A percentile compares a stretch with the other conserved stretches of the same genome.
Conservation (phyloP, 495 filamentous ascomycete genomes). For the Hapsidospora chrysogenum region DNA sequence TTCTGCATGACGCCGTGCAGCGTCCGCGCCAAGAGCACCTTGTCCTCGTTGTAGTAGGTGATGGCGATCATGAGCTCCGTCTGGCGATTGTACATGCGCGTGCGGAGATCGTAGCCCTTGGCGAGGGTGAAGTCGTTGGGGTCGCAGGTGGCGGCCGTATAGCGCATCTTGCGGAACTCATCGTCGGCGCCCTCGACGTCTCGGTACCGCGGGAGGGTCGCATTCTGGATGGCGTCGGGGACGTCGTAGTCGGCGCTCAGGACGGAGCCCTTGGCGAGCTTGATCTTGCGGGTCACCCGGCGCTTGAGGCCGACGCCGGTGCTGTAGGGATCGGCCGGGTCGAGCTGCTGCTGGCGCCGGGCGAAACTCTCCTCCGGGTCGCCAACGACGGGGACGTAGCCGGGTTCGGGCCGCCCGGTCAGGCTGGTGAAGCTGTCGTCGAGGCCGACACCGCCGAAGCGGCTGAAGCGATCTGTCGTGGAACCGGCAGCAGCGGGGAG, state of each 20-base stretch:
- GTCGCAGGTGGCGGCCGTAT: slow-evolving; percentile 86
- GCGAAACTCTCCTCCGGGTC: slow-evolving; percentile 74
- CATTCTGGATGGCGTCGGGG: slow-evolving; percentile 82
- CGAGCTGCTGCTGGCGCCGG: slow-evolving; percentile 42
- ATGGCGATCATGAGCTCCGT: slow-evolving; percentile 82
- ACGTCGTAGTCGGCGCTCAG: slow-evolving; percentile 86
- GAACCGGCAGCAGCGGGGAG: too few species aligned
- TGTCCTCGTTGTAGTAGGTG: slow-evolving; percentile 91
- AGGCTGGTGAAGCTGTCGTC: too few species aligned
- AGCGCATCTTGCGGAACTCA: slow-evolving; percentile 86
- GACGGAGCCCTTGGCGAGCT: slow-evolving; percentile 75
- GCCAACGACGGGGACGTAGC: too few species aligned
- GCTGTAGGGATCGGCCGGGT: too few species aligned
- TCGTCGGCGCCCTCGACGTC: slow-evolving; percentile 71
- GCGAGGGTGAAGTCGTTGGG: slow-evolving; percentile 87
- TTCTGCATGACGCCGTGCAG: slow-evolving; percentile 91
- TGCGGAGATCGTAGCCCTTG: slow-evolving; percentile 87
- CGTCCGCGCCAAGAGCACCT: slow-evolving; percentile 66
- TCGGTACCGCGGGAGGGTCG: slow-evolving; percentile 70
- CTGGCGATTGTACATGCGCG: slow-evolving; percentile 92
- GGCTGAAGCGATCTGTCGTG: too few species aligned
- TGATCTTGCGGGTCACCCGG: slow-evolving; percentile 66
- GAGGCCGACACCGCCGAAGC: too few species aligned
- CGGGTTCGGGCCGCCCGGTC: too few species aligned
- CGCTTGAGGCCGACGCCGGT: too few species aligned